These are phyloP conservation scores for Alternaria burnsii DNA, from an alignment of 2,329 filamentous ascomycete species.

Conservation along the genomic window DNA sequence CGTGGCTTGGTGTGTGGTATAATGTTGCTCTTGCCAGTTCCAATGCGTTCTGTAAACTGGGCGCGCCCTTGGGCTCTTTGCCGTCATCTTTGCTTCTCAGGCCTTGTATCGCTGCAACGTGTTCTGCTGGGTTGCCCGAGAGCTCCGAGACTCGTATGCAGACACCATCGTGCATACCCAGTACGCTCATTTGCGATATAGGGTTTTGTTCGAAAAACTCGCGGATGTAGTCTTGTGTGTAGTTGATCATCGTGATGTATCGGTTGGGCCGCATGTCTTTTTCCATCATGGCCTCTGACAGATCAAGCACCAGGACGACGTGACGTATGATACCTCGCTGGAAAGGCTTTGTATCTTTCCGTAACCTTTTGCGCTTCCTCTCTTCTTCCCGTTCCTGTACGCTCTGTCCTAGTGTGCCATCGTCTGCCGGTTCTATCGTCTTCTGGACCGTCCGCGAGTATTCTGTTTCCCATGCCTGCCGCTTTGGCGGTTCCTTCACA, in stretches of 20 bases:
- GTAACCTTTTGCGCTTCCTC: slow-evolving; percentile 78
- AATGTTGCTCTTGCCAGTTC: slow-evolving; percentile 93
- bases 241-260: slow-evolving; percentile 81
- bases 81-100: slow-evolving; percentile 70
- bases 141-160: slow-evolving; percentile 87
- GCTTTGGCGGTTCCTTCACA: slow-evolving; percentile 50
- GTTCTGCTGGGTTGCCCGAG: slow-evolving; percentile 88
- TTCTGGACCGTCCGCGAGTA: slow-evolving; percentile 66
- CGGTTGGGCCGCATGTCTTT: slow-evolving; percentile 92
- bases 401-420: slow-evolving; percentile 76
- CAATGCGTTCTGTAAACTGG: slow-evolving; percentile 84
- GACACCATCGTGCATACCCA: slow-evolving; percentile 93
- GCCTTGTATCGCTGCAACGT: slow-evolving; percentile 77
- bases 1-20: slow-evolving; percentile 92
- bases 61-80: slow-evolving; percentile 61
- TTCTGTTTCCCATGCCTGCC: slow-evolving; percentile 57
- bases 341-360: slow-evolving; percentile 92
- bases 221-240: slow-evolving; percentile 84
- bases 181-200: slow-evolving; percentile 90
- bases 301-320: slow-evolving; percentile 86
- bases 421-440: slow-evolving; percentile 62
- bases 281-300: slow-evolving; percentile 92
- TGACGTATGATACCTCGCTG: slow-evolving; percentile 99
- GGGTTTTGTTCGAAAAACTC: slow-evolving; percentile 99
- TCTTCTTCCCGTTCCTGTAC: slow-evolving; percentile 81